These are phyloP conservation scores for Tilletia caries DNA, from an alignment of 1,284 basidiomycete species.

Conservation along the genomic window DNA sequence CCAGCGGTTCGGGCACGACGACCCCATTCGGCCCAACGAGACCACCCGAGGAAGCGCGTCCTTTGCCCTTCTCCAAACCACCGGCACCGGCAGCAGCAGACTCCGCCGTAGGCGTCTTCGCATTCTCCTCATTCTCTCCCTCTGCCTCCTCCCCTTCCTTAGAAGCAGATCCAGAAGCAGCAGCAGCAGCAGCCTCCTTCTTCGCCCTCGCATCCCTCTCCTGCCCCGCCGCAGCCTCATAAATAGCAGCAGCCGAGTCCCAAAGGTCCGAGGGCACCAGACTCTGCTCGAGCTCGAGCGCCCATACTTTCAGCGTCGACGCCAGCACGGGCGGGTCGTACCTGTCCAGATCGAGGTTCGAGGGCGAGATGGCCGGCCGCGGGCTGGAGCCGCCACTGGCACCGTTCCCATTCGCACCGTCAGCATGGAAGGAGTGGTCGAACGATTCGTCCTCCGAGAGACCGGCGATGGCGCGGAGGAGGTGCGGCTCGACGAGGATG, in stretches of 20 bases:
- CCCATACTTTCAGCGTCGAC: conserved; percentile 74
- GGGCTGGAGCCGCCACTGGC: conserved; percentile 1
- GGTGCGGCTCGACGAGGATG: conserved; percentile 6
- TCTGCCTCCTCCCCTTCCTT: neutral
- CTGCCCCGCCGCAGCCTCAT: conserved; percentile 41
- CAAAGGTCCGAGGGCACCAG: conserved; percentile 41
- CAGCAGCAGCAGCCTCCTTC: conserved; percentile 10
- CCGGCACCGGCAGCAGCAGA: conserved; percentile 10
- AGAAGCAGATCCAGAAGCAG: neutral
- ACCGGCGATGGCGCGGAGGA: conserved; percentile 65
- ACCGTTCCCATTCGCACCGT: no score
- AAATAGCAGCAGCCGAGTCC: conserved; percentile 45
- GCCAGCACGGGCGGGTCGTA: conserved; percentile 83
- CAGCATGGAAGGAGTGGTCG: conserved; percentile 20
- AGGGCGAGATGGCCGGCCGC: conserved; percentile 21
- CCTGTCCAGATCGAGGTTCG: conserved; percentile 64
- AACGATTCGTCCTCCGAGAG: conserved; percentile 29
- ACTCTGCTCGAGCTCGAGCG: conserved; percentile 41
- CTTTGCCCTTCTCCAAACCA: conserved; percentile 16
- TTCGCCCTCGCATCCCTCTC: conserved; percentile 27
- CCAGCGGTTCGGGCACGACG: conserved; percentile 19
- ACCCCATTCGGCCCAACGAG: conserved; percentile 52
- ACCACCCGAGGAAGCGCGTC: conserved; percentile 79
- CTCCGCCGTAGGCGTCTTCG: conserved; percentile 7
- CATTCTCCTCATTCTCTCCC: neutral